A percentile compares a stretch with the other conserved stretches of the same genome.
Evolutionary conservation across 2,329 filamentous ascomycete genomes (phyloP).

Genomic region (Paraphoma sp.): DNA sequence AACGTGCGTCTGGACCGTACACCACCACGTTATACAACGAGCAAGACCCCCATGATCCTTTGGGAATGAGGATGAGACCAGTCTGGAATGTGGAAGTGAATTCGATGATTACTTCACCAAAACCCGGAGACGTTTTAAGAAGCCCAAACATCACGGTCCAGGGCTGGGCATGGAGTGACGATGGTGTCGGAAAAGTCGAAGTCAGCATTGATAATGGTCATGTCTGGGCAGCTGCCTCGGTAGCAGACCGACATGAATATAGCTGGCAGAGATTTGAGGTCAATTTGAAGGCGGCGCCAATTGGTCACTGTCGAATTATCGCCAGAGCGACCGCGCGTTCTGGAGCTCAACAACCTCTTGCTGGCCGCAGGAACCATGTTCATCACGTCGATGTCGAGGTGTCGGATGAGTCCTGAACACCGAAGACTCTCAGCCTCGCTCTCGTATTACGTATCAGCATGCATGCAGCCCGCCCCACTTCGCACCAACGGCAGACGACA

Average conservation of each 20-base stretch:
- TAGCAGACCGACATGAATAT: conserved; percentile 8
- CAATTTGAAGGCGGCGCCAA: background rate
- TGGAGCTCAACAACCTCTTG: conserved; percentile 25
- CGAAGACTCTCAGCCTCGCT: background rate
- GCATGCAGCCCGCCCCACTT: background rate
- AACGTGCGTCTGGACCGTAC: conserved; percentile 29
- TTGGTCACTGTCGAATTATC: background rate
- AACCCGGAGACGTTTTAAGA: conserved; percentile 9
- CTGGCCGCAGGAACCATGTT: conserved; percentile 28
- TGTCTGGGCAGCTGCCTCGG: conserved; percentile 8
- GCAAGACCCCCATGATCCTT: conserved; percentile 13
- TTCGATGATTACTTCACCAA: conserved; percentile 34
- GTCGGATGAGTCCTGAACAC: background rate
- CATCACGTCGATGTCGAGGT: conserved; percentile 25
- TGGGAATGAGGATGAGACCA: conserved; percentile 16
- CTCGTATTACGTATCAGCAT: background rate
- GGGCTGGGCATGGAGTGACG: conserved; percentile 38
- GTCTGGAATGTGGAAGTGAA: conserved; percentile 37
- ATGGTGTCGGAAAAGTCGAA: conserved; percentile 22
- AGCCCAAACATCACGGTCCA: conserved; percentile 9
- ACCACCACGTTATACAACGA: conserved; percentile 40
- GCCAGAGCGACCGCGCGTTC: conserved; percentile 13
- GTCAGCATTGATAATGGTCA: conserved; percentile 23
- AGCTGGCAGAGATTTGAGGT: conserved; percentile 12
- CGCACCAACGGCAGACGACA: background rate